Percentiles rank a stretch among this genome's conserved stretches.
Evolutionary conservation across 139 green algal genomes (phyloP).

Genomic region (Auxenochlorella pyrenoidosa): DNA sequence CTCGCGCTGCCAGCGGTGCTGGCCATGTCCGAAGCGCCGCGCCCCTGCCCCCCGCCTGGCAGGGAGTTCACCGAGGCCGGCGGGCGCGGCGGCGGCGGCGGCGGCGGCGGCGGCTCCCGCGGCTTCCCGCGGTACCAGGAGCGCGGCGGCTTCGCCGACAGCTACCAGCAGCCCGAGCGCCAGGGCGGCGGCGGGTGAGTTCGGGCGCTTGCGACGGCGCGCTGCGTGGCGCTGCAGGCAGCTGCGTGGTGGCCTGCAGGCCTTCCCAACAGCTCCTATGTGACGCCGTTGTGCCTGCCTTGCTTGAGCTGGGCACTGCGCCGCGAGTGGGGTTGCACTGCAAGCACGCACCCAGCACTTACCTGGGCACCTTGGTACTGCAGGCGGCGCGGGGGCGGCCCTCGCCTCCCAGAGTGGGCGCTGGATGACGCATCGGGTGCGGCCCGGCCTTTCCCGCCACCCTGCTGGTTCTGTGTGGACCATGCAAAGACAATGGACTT

Average conservation of each 20-base stretch:
- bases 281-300: background rate
- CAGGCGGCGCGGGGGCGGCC: background rate
- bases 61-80: constrained; percentile 16
- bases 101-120: constrained; percentile 1
- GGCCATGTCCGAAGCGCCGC: background rate
- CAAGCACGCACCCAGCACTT: too few species aligned
- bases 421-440: constrained; percentile 18
- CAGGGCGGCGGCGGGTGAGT: constrained; percentile 22
- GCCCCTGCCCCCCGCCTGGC: background rate
- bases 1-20: background rate
- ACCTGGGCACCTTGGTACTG: background rate
- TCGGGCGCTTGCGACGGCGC: too few species aligned
- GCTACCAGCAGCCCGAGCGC: constrained; percentile 17
- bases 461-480: too few species aligned
- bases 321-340: too few species aligned
- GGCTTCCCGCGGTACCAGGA: constrained; percentile 40
- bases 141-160: constrained; percentile 15
- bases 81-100: constrained; percentile 6
- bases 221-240: background rate
- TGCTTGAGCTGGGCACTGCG: background rate
- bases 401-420: constrained; percentile 36
- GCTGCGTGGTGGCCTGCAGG: too few species aligned
- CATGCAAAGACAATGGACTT: too few species aligned
- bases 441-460: background rate
- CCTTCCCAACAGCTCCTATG: background rate